Base-by-base conservation (phyloP, 306 rosid genomes). In the Malus sieversii region DNA sequence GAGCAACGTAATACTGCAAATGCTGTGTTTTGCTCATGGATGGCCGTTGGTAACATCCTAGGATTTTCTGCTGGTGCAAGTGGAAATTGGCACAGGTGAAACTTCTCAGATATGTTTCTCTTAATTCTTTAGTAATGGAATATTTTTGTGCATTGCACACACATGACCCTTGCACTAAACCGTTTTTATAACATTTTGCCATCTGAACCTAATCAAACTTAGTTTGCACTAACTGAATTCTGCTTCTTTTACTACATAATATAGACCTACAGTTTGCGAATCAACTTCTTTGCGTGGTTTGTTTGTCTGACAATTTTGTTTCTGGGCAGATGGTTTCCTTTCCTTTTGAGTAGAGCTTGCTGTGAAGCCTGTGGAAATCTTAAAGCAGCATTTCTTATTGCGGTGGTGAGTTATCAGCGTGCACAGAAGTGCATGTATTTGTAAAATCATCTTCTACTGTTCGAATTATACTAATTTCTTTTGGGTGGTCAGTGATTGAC, bases 341-440 rank as follows among this genome's bases (percentile, higher is more conserved):
- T 96, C 84, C 82, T 96, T 84, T 84, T 83, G 74, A 96, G 70
- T 74, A 86, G 73, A 77, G 97, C 99, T 83, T 96, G 99, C 86
- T 96, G 99, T 83, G 99, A 89, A 81, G 97, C 99, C 71, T 96
- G 99, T 84, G 99, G 92, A 79, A 96, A 96, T 84, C 99, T 96
- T 85, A 96, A 96, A 84, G 99, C 99, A 51, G 99, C 99, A 78
- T 96, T 96, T 82, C 91, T 96, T 83, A 83, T 90, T 78, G 98
- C 99, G 9, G 99, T 89, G 97, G 99, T 96, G 78, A 84, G 97
- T 90, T 78, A 74, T 77, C 73, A 52, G 69, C 66, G 22, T 23
- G 19, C 78, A 70, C 30, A 65, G 14, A 67, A 29, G 27, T 57
- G 27, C 18, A 40, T 30, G 4, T 66, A 7, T 18, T 44, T 67